Evolutionary conservation across 495 filamentous ascomycete species (phyloP).

Genomic region (Annulohypoxylon bovei): DNA sequence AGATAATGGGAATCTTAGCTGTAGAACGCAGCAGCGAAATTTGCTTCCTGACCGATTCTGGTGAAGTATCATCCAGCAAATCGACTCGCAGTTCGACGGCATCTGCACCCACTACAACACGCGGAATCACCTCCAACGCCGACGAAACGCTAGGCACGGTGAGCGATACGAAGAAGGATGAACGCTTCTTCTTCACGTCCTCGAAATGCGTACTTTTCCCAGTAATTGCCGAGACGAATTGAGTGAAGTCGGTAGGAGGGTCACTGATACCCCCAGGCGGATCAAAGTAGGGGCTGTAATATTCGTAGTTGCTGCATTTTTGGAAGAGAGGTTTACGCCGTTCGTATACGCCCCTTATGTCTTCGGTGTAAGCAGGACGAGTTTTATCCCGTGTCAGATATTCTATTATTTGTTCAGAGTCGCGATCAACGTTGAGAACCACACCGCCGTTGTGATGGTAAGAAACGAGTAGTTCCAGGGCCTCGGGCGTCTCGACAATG

Average conservation of each 20-base stretch:
- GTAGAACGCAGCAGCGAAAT: slow-evolving; percentile 79
- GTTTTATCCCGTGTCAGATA: slow-evolving; percentile 91
- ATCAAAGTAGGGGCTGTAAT: slow-evolving; percentile 77
- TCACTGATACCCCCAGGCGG: slow-evolving; percentile 66
- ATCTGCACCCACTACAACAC: slow-evolving; percentile 84
- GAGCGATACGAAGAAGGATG: slow-evolving; percentile 92
- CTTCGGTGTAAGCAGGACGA: slow-evolving; percentile 90
- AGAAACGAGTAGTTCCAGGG: slow-evolving; percentile 75
- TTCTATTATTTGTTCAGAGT: slow-evolving; percentile 88
- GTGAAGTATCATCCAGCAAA: slow-evolving; percentile 78
- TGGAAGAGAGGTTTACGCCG: slow-evolving; percentile 91
- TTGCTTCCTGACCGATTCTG: slow-evolving; percentile 83
- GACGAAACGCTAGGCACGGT: slow-evolving; percentile 78
- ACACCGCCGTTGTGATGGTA: slow-evolving; percentile 86
- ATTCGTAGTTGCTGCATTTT: slow-evolving; percentile 95
- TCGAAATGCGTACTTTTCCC: slow-evolving; percentile 74
- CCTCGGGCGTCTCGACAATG: slow-evolving; percentile 86
- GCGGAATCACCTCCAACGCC: slow-evolving; percentile 70
- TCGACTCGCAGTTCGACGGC: slow-evolving; percentile 96
- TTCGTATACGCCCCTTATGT: slow-evolving; percentile 92
- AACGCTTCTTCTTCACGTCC: slow-evolving; percentile 72
- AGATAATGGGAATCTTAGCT: slow-evolving; percentile 87
- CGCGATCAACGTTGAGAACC: slow-evolving; percentile 86
- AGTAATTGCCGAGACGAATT: slow-evolving; percentile 78
- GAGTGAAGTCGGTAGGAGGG: slow-evolving; percentile 79